These are phyloP conservation scores for Trypanosoma platydactyli DNA, from an alignment of 208 protist species.

Conservation along the genomic window DNA sequence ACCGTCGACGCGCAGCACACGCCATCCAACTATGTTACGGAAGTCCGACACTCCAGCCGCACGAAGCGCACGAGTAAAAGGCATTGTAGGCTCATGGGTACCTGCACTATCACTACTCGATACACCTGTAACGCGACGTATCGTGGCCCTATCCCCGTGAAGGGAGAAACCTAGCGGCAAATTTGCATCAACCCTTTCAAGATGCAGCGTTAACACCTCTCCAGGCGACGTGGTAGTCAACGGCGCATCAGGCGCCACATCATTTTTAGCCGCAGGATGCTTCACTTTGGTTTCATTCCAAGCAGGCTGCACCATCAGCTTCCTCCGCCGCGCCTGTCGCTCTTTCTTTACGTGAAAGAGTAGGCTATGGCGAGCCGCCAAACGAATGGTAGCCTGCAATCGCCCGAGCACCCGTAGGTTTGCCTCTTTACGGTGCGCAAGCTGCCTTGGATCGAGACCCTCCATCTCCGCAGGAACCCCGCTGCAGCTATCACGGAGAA, in stretches of 20 bases:
- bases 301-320: background rate
- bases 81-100: conserved; percentile 9
- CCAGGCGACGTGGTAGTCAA: background rate
- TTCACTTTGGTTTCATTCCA: background rate
- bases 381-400: conserved; percentile 50
- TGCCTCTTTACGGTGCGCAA: conserved; percentile 14
- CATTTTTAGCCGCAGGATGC: background rate
- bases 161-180: conserved; percentile 52
- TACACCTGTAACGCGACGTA: conserved; percentile 23
- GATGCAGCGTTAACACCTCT: conserved; percentile 5
- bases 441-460: conserved; percentile 24
- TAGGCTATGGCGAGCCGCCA: conserved; percentile 37
- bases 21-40: conserved; percentile 33
- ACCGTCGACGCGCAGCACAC: conserved; percentile 34
- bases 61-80: conserved; percentile 29
- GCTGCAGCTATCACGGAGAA: conserved; percentile 34
- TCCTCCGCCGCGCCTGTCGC: background rate
- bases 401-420: conserved; percentile 40
- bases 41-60: conserved; percentile 22
- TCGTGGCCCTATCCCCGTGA: conserved; percentile 23
- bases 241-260: background rate
- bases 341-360: conserved; percentile 52
- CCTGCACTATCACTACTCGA: background rate
- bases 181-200: conserved; percentile 24
- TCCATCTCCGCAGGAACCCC: conserved; percentile 46